A percentile compares a stretch with the other conserved stretches of the same genome.
These are phyloP conservation scores for Salvia hispanica DNA, from an alignment of 257 asterid genomes.

Conservation along the genomic window DNA sequence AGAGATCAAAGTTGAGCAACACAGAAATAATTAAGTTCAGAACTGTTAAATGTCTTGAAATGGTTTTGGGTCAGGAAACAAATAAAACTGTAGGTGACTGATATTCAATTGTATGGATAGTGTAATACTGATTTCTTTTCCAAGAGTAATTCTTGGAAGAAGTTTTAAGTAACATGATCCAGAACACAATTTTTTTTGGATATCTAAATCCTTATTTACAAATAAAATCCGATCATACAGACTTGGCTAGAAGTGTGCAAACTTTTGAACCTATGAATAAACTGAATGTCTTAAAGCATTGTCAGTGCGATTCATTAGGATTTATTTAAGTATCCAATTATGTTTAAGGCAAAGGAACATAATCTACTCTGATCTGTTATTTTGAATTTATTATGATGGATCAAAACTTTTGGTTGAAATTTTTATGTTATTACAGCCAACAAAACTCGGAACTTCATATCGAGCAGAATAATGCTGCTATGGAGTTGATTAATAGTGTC, in stretches of 20 bases:
- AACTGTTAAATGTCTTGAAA: constrained; percentile 44
- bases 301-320: constrained; percentile 4
- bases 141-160: constrained; percentile 16
- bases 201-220: not conserved
- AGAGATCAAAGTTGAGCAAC: constrained; percentile 32
- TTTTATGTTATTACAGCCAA: constrained; percentile 52
- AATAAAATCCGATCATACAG: not conserved
- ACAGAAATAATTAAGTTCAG: constrained; percentile 31
- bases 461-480: constrained; percentile 81
- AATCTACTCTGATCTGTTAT: constrained; percentile 15
- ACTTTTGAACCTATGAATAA: not conserved
- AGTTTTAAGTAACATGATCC: constrained; percentile 8
- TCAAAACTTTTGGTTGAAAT: not conserved
- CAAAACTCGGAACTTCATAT: constrained; percentile 55
- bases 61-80: constrained; percentile 33
- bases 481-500: constrained; percentile 90
- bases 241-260: not conserved
- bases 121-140: constrained; percentile 11
- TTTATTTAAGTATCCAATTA: constrained; percentile 3
- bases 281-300: not conserved
- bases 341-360: constrained; percentile 13
- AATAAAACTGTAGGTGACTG: not conserved
- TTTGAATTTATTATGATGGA: not conserved
- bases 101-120: constrained; percentile 5
- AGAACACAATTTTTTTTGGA: not conserved